These are phyloP conservation scores for Symbiodinium natans DNA, from an alignment of 73 alveolate species.

Conservation along the genomic window DNA sequence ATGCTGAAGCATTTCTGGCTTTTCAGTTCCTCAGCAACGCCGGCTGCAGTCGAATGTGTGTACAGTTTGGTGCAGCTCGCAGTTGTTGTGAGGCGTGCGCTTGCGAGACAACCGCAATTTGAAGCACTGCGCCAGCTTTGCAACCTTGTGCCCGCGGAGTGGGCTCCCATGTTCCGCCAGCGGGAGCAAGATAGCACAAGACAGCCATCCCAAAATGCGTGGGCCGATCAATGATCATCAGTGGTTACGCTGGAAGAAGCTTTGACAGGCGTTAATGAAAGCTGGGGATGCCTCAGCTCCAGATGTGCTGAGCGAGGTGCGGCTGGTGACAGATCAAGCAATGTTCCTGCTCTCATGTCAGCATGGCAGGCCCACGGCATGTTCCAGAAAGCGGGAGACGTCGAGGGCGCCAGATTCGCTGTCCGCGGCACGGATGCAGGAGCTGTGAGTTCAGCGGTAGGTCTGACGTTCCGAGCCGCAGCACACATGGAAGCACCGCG, in stretches of 20 bases:
- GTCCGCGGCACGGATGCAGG: not conserved
- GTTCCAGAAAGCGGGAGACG: not conserved
- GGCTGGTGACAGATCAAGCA: not conserved
- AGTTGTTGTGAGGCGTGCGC: conserved; percentile 12
- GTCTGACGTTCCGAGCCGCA: too few relatives aligned
- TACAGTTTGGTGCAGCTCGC: conserved; percentile 12
- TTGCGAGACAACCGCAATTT: not conserved
- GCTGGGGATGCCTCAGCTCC: not conserved
- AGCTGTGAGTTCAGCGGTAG: too few relatives aligned
- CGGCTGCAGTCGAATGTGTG: conserved; percentile 3
- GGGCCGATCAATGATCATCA: too few relatives aligned
- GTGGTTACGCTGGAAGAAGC: too few relatives aligned
- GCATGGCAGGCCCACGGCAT: not conserved
- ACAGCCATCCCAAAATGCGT: too few relatives aligned
- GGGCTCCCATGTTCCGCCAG: too few relatives aligned
- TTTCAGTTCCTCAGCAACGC: not conserved
- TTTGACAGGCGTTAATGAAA: not conserved
- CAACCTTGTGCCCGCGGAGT: too few relatives aligned
- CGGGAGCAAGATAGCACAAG: too few relatives aligned
- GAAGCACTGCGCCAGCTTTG: not conserved
- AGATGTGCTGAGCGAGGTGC: not conserved
- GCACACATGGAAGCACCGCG: too few relatives aligned
- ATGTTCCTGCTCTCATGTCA: not conserved
- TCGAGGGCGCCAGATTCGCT: not conserved
- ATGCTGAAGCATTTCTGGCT: not conserved